Conservation (phyloP, 179 eudicot species). For the Heliamphora pulchella region DNA sequence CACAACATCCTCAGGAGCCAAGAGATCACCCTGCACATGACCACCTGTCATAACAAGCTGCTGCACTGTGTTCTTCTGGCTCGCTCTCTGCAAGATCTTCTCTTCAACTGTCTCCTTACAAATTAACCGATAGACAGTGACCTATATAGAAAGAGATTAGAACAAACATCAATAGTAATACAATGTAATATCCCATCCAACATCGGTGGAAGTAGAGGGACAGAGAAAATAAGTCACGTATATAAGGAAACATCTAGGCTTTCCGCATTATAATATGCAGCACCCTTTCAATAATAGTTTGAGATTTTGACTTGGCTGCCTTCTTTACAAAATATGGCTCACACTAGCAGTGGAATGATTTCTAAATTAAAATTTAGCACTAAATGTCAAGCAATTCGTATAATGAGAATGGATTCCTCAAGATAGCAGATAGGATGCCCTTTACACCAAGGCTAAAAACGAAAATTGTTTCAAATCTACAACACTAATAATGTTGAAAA, state of each 20-base stretch:
- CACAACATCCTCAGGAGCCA: conserved; percentile 96
- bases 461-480: not conserved
- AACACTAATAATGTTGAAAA: not conserved
- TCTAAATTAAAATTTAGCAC: not conserved
- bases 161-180: conserved; percentile 6
- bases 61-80: conserved; percentile 92
- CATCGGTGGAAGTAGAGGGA: too few species aligned
- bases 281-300: not conserved
- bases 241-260: not conserved
- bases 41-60: conserved; percentile 99
- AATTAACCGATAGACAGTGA: conserved; percentile 87
- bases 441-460: not conserved
- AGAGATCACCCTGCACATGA: conserved; percentile 93
- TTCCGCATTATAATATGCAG: not conserved
- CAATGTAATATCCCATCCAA: not conserved
- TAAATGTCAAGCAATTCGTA: not conserved
- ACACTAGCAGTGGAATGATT: not conserved
- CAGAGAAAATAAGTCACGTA: not conserved
- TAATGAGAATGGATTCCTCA: not conserved
- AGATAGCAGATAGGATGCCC: not conserved
- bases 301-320: not conserved
- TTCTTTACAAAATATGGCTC: not conserved
- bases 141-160: conserved; percentile 33
- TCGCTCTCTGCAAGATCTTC: conserved; percentile 92
- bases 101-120: conserved; percentile 98